Percentiles rank a stretch among this genome's conserved stretches.
These are phyloP conservation scores for Melastoma malabathricum DNA, from an alignment of 345 rosid species.

Conservation along the genomic window DNA sequence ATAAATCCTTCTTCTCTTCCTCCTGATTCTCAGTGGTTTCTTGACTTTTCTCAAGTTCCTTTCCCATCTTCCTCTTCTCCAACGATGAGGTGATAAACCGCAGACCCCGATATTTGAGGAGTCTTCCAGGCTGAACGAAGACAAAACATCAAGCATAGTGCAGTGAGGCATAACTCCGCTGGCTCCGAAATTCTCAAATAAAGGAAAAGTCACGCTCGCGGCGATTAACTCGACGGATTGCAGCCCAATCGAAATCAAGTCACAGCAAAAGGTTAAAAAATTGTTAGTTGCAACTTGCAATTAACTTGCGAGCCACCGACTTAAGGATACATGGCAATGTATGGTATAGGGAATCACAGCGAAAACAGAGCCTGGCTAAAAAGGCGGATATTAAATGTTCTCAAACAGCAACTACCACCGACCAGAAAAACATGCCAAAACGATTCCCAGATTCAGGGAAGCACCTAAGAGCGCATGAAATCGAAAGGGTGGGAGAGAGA, in stretches of 20 bases:
- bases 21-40: constrained; percentile 27
- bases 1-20: constrained; percentile 15
- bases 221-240: neutral
- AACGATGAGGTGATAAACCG: constrained; percentile 62
- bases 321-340: too few species aligned
- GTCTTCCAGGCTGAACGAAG: constrained; percentile 43
- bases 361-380: too few species aligned
- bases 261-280: too few species aligned
- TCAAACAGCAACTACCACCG: too few species aligned
- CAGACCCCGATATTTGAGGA: constrained; percentile 45
- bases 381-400: too few species aligned
- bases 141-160: constrained; percentile 2
- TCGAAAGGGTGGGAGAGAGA: neutral
- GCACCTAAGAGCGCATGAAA: too few species aligned
- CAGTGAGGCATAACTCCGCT: neutral
- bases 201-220: neutral
- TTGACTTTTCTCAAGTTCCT: constrained; percentile 23
- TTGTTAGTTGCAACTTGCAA: too few species aligned
- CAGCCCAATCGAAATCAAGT: too few species aligned
- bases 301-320: too few species aligned
- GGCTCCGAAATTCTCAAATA: neutral
- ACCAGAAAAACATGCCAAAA: too few species aligned
- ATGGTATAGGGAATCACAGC: too few species aligned
- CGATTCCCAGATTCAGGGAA: too few species aligned
- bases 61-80: constrained; percentile 43